These are phyloP conservation scores for Bassia scoparia DNA, from an alignment of 148 eudicot genomes.

Conservation along the genomic window DNA sequence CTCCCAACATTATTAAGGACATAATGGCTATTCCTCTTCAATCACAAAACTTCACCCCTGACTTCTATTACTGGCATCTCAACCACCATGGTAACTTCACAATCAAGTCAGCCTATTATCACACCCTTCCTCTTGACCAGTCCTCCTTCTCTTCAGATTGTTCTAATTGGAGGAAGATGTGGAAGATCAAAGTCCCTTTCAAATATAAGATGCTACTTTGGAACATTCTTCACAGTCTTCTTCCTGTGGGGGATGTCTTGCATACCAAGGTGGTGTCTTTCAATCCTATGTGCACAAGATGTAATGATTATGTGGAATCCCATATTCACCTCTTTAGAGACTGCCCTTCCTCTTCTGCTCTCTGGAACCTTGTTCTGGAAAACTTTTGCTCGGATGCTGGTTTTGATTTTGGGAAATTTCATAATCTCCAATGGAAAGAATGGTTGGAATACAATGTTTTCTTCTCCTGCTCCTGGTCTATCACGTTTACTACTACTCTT, in stretches of 20 bases:
- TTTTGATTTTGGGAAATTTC: too few relatives aligned
- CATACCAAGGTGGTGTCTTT: too few relatives aligned
- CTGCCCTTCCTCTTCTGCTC: background rate
- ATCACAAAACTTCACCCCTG: background rate
- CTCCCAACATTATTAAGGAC: too few relatives aligned
- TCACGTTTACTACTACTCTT: too few relatives aligned
- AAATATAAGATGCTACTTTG: too few relatives aligned
- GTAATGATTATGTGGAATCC: background rate
- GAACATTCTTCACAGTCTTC: background rate
- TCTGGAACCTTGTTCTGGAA: background rate
- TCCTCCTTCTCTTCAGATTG: background rate
- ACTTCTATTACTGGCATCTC: background rate
- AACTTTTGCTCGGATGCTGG: too few relatives aligned
- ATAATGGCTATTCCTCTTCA: background rate
- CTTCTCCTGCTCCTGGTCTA: too few relatives aligned
- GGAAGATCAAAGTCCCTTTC: background rate
- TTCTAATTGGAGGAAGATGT: background rate
- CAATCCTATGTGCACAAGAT: background rate
- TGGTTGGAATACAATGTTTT: too few relatives aligned
- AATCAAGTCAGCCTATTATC: background rate
- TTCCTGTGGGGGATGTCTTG: background rate
- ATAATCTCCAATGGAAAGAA: too few relatives aligned
- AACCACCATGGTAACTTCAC: background rate
- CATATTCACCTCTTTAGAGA: background rate
- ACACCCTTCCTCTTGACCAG: background rate